Evolutionary conservation across 2,329 filamentous ascomycete genomes (phyloP), one percentile per base, ranked within the genome.

Genomic region (Stagonosporopsis cucurbitacearum): DNA sequence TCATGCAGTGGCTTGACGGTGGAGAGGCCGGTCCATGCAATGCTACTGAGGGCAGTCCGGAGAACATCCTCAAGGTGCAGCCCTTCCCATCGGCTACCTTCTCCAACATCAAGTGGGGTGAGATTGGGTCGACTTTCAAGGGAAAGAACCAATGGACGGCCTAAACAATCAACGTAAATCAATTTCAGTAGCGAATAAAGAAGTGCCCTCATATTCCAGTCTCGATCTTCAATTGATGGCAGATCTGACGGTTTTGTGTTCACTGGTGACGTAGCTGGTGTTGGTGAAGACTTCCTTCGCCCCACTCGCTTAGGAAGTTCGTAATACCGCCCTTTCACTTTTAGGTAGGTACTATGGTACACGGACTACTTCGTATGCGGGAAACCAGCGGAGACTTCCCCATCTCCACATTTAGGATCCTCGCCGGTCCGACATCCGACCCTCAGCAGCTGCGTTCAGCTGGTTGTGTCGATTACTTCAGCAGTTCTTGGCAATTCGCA

Each of bases 91-190:
- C 76, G 13, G 82, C 87, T 4, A 80, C 75, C 1, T 87, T 84
- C 65, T 82, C 79, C 58, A 81, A 86, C 64, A 82, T 87, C 62
- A 81, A 80, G 64, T 84, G 83, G 79, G 85, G 85, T n/a, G 83
- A 87, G 61, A 82, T 87, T 64, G 83, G 80, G 4, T 83, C 82
- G 17, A 87, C 81, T 0, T 83, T 76, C 54, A 56, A 57, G 17
- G 50, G 51, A 13, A 61, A 63, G 51, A 64, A 66, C 25, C 47
- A 54, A n/a, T 67, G 58, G 60, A 60, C n/a, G 7, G 65, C 64
- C 28, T 67, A 64, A 44, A 54, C 2, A 7, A 35, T 4, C 44
- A 11, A 9, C 5, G 22, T 39, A 28, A 2, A 12, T n/a, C 33
- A 36, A 26, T 20, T 4, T 20, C 32, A 6, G 8, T 13, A 20